Base-by-base conservation (phyloP, 2,329 filamentous ascomycete genomes). In the Pseudogymnoascus sp. region DNA sequence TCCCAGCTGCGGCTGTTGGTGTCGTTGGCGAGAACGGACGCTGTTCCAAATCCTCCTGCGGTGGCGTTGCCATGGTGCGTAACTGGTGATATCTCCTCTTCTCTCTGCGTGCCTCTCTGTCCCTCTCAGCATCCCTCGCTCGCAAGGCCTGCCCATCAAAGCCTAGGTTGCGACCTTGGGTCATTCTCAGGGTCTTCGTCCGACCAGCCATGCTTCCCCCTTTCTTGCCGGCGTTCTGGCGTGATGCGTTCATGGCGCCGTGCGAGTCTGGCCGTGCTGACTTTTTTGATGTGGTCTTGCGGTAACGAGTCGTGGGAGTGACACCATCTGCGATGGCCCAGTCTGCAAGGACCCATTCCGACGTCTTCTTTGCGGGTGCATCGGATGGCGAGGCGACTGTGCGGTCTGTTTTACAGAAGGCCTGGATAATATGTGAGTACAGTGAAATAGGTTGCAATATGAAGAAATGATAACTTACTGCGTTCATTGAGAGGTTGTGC, bases 401-500 rank as follows among this genome's bases (percentile, higher is more conserved):
- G 10, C 70, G 70, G 59, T 80, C 73, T 36, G 79, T 78, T 73
- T 84, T 83, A 67, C 81, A 79, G 72, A 87, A 83, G 8, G 83
- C 82, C 81, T 85, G 65, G 10, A 63, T 46, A 60, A 60, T 37
- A 6, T 37, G 37, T 38, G n/a, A 60, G 46, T 42, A 14, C 76
- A 76, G n/a, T 73, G 74, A 74, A 77, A 65, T 21, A 59, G 31
- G 37, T 36, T 36, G 28, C 61, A 60, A 38, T 60, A 25, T 50
- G 62, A 53, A 60, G 46, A 46, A 66, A 31, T 62, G 60, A 64
- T 59, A 25, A 80, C 86, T 77, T 84, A 97, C 93, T 65, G 83
- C 82, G 70, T 97, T 97, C 93, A 97, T 97, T 59, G 91, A 96
- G 6, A 97, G 79, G 69, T 97, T 97, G 75, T 97, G 93, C 1